Base-by-base conservation (phyloP, 768 basidiomycete genomes). In the Pisolithus tinctorius region DNA sequence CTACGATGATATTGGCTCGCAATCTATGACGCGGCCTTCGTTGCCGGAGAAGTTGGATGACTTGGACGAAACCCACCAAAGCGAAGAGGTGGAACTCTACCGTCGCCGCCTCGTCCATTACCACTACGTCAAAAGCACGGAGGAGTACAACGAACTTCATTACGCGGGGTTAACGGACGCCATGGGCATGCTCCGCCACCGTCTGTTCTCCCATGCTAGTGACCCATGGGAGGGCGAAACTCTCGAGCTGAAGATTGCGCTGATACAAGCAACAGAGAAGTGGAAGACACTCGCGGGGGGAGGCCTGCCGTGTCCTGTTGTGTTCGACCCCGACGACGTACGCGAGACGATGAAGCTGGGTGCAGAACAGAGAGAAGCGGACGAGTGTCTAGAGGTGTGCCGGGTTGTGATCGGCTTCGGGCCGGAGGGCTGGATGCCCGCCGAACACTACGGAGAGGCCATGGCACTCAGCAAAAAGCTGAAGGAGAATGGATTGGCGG, bases 211-310 rank as follows among this genome's bases (percentile, higher is more conserved):
- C 49, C 58, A 72, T 39, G 74, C 79, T 47, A 44, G 77, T 65
- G 60, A 47, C 50, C 73, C 69, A 7, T 81, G 78, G 78, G 74
- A 76, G 62, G 78, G 75, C 52, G 77, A 80, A 58, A 75, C 74
- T 55, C 59, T 63, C 65, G 69, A 49, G 45, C 69, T 80, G 63
- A 78, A 78, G 68, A 58, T 53, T 64, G 59, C 67, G 54, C 73
- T 81, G 1, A 74, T 79, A 57, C 46, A 70, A 45, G 74, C 69
- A 53, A 71, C 66, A 57, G 55, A 77, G 58, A 63, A 51, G 0
- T 78, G 76, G 76, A 64, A 67, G 65, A 56, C 9, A 55, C 70
- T 80, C 55, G 62, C 69, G 45, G 70, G 65, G 50, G 68, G 45
- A 61, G 67, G 61, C 27, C 48, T 30, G 52, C 67, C 74, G n/a